Evolutionary conservation across 495 filamentous ascomycete species (phyloP).

Genomic region (Aspergillus indologenus): DNA sequence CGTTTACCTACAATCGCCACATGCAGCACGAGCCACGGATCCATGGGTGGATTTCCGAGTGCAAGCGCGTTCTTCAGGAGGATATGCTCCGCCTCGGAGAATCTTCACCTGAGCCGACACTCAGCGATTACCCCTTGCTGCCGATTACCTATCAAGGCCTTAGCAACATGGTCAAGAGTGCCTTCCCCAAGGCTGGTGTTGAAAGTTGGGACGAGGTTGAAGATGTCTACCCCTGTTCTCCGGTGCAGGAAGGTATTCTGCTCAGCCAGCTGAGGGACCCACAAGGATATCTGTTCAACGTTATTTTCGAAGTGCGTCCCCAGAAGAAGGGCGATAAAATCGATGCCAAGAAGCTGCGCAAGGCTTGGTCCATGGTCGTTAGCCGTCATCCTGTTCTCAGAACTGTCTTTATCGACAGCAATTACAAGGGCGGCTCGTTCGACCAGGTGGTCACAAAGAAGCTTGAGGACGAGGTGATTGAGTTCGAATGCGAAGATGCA

Average conservation of each 20-base stretch:
- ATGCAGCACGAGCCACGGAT: constrained; percentile 57
- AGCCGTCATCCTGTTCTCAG: constrained; percentile 52
- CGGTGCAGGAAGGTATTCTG: constrained; percentile 64
- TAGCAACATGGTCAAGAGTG: constrained; percentile 35
- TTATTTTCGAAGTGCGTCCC: constrained; percentile 41
- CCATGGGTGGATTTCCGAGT: constrained; percentile 57
- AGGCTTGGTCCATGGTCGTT: constrained; percentile 54
- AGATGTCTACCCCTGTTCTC: constrained; percentile 62
- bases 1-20: constrained; percentile 58
- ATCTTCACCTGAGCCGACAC: constrained; percentile 51
- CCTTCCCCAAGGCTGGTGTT: constrained; percentile 50
- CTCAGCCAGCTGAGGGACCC: constrained; percentile 58
- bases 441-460: constrained; percentile 53
- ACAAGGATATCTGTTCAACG: constrained; percentile 44
- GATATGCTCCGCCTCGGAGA: constrained; percentile 49
- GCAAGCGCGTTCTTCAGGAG: constrained; percentile 55
- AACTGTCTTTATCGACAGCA: constrained; percentile 55
- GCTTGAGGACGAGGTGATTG: constrained; percentile 31
- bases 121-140: constrained; percentile 63
- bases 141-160: constrained; percentile 57
- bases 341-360: constrained; percentile 37
- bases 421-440: constrained; percentile 48
- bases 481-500: constrained; percentile 40
- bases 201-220: constrained; percentile 41
- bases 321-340: constrained; percentile 26